phyloP scores from a whole-genome alignment of 2,329 filamentous ascomycete genomes.

The Claviceps purpurea region DNA sequence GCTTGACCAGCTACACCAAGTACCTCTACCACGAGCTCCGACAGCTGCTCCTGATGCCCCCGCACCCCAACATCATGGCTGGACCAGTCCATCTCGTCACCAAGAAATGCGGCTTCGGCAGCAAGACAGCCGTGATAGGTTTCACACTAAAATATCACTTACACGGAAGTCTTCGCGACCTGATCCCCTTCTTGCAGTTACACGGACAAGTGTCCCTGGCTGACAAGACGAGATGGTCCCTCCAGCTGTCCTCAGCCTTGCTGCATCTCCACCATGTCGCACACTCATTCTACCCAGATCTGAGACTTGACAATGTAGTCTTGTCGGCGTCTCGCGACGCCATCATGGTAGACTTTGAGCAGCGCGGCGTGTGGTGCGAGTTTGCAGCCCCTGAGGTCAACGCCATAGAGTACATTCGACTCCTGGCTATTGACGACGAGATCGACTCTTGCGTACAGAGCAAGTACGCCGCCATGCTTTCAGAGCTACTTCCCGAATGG shows the following conservation, averaged over 20 bases:
- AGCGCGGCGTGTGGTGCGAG: slow-evolving; percentile 49
- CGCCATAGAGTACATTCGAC: slow-evolving; percentile 42
- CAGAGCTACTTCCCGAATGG: slow-evolving; percentile 33
- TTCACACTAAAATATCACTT: slow-evolving; percentile 42
- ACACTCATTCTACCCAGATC: slow-evolving; percentile 41
- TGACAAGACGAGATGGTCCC: slow-evolving; percentile 39
- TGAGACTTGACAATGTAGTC: slow-evolving; percentile 47
- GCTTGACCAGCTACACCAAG: slow-evolving; percentile 41
- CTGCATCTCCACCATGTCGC: slow-evolving; percentile 33
- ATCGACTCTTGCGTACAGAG: slow-evolving; percentile 25
- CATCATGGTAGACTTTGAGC: slow-evolving; percentile 49
- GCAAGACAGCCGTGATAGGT: slow-evolving; percentile 40
- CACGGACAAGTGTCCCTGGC: slow-evolving; percentile 27
- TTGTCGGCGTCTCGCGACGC: slow-evolving; percentile 32
- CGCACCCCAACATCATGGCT: slow-evolving; percentile 39
- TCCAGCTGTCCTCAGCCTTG: slow-evolving; percentile 38
- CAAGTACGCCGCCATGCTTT: slow-evolving; percentile 29
- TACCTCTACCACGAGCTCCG: slow-evolving; percentile 49
- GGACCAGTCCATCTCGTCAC: slow-evolving; percentile 40
- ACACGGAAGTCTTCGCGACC: slow-evolving; percentile 41
- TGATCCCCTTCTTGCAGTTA: slow-evolving; percentile 36
- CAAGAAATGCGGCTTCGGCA: slow-evolving; percentile 42
- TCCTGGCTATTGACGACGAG: slow-evolving; percentile 36
- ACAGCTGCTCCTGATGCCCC: slow-evolving; percentile 36
- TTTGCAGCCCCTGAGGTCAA: slow-evolving; percentile 49